Base-by-base conservation (phyloP, 1,284 basidiomycete genomes). In the Malassezia nana region DNA sequence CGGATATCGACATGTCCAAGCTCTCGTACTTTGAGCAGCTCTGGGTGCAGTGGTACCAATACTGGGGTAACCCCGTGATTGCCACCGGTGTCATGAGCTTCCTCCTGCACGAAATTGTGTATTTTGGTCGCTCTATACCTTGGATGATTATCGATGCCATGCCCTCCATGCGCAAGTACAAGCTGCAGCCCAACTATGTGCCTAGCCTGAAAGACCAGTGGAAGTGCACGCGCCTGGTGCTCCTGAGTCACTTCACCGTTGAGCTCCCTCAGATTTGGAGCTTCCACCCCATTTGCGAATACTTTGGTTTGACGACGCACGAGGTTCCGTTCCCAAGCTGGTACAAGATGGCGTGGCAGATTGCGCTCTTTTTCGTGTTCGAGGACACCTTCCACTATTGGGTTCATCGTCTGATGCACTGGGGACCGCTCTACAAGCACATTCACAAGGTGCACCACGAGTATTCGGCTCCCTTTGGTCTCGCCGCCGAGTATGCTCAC, bases 401-500 rank as follows among this genome's bases (percentile, higher is more conserved):
- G 55, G 89, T 88, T 10, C 91, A 96, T 78, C 84, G 88, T 67
- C 84, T 84, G 9, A 82, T 94, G 18, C 92, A 98, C 78, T 87
- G 82, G 71, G 87, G 89, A 50, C 79, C 83, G 4, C 80, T 98
- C 53, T 98, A 98, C 83, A 94, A 90, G 78, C 80, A 94, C 77
- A 90, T 96, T 63, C 92, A 98, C 83, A 96, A 96, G 79, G 64
- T 73, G 64, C 72, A 96, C 77, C 92, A 96, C 82, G 90, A 94
- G 74, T 95, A 91, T 77, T 86, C 86, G 18, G 91, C 92, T 18
- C 92, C 92, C 0, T 95, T 96, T 73, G 92, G 92, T 67, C 83
- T 98, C 44, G 90, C 92, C 7, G 92, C 94, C 12, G 94, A 98
- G 77, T 98, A 95, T 73, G 89, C 90, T 0, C 90, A 95, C 76